These are phyloP conservation scores for Macrotyloma uniflorum DNA, from an alignment of 306 rosid genomes.

Conservation along the genomic window DNA sequence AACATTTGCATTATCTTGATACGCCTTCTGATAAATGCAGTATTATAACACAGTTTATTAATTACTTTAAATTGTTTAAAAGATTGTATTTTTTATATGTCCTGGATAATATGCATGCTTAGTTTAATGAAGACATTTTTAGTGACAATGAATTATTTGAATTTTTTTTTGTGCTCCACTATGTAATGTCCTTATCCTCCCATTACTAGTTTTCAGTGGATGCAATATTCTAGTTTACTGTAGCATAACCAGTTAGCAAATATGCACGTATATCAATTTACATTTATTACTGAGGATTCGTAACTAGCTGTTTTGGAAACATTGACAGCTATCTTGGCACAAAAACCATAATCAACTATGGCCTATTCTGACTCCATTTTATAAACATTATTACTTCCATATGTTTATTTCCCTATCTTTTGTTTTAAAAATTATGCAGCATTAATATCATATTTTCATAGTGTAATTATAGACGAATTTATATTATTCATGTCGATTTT, in stretches of 20 bases:
- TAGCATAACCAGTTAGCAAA: background rate
- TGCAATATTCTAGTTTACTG: background rate
- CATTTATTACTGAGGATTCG: slow-evolving; percentile 20
- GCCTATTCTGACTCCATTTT: background rate
- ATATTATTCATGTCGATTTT: too few species aligned
- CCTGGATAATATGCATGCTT: background rate
- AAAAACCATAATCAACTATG: background rate
- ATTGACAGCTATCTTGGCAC: slow-evolving; percentile 35
- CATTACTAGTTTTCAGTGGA: background rate
- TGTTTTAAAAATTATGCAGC: too few species aligned
- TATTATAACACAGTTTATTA: too few species aligned
- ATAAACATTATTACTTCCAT: background rate
- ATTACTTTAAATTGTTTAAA: background rate
- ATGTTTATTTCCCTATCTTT: background rate
- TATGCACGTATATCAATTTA: slow-evolving; percentile 12
- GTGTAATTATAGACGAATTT: too few species aligned
- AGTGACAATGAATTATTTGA: background rate
- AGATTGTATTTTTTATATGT: background rate
- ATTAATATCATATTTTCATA: too few species aligned
- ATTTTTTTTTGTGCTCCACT: slow-evolving; percentile 13
- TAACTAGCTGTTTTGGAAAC: slow-evolving; percentile 20
- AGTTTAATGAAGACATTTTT: background rate
- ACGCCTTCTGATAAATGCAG: too few species aligned
- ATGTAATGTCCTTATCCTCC: slow-evolving; percentile 28
- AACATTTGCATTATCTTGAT: too few species aligned